A percentile compares a stretch with the other conserved stretches of the same genome.
Evolutionary conservation across 495 filamentous ascomycete genomes (phyloP).

Genomic region (Pyrenopolyporus hunteri): DNA sequence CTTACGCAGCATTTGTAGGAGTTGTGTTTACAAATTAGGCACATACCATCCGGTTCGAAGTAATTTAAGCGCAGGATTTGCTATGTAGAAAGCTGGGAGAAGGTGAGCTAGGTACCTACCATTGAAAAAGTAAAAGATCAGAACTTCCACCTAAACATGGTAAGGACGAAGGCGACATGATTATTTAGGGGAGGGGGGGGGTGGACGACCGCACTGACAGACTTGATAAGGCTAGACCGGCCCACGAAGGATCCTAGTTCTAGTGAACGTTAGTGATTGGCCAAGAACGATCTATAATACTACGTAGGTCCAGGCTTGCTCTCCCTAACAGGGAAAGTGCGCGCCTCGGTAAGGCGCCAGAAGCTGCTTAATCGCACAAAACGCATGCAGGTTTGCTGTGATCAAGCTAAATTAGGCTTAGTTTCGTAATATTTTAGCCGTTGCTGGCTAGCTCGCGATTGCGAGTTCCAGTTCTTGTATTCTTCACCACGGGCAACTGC

Average conservation of each 20-base stretch:
- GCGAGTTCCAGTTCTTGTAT: constrained; percentile 11
- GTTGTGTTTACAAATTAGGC: background rate
- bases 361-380: constrained; percentile 18
- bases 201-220: constrained; percentile 9
- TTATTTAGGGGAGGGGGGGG: background rate
- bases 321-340: constrained; percentile 11
- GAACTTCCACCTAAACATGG: background rate
- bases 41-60: too few species aligned
- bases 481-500: constrained; percentile 16
- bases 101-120: too few species aligned
- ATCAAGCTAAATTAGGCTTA: constrained; percentile 15
- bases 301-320: constrained; percentile 17
- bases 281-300: constrained; percentile 15
- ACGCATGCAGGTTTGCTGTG: background rate
- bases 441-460: constrained; percentile 12
- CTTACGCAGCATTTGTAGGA: constrained; percentile 1
- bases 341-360: background rate
- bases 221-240: too few species aligned
- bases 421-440: constrained; percentile 13
- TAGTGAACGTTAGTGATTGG: constrained; percentile 20
- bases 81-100: too few species aligned
- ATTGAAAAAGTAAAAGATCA: background rate
- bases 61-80: too few species aligned
- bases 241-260: background rate
- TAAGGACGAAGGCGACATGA: background rate